These are phyloP conservation scores for Colletotrichum sp. DNA, from an alignment of 2,329 filamentous ascomycete genomes.

Conservation along the genomic window DNA sequence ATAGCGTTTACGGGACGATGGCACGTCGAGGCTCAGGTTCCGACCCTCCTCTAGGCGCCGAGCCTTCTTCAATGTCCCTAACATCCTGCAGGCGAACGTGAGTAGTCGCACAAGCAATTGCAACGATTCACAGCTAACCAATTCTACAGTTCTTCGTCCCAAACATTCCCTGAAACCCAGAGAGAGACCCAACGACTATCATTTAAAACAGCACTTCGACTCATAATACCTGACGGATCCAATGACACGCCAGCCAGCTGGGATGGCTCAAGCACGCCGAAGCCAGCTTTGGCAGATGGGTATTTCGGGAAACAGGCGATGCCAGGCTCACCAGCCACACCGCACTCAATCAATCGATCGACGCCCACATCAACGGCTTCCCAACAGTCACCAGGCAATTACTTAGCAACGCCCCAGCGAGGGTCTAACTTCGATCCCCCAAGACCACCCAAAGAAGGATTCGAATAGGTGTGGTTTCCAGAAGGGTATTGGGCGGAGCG, in stretches of 20 bases:
- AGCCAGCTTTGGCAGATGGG: not conserved
- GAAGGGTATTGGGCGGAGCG: constrained; percentile 68
- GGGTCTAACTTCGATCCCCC: constrained; percentile 52
- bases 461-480: constrained; percentile 69
- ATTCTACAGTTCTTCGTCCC: not conserved
- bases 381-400: not conserved
- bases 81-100: not conserved
- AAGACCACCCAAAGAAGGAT: constrained; percentile 56
- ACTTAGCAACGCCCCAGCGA: not conserved
- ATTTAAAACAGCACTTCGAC: constrained; percentile 17
- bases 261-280: constrained; percentile 20
- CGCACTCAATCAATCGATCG: not conserved
- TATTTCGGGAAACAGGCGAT: constrained; percentile 11
- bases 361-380: not conserved
- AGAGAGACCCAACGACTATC: constrained; percentile 11
- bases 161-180: not conserved
- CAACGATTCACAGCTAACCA: not conserved
- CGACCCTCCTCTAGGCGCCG: not conserved
- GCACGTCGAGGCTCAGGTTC: not conserved
- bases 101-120: not conserved
- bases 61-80: not conserved
- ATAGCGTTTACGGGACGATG: not conserved
- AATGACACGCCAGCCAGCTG: constrained; percentile 2
- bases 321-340: not conserved
- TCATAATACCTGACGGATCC: not conserved